Conservation (phyloP, 2,329 filamentous ascomycete genomes). For the Aureobasidium melanogenum region DNA sequence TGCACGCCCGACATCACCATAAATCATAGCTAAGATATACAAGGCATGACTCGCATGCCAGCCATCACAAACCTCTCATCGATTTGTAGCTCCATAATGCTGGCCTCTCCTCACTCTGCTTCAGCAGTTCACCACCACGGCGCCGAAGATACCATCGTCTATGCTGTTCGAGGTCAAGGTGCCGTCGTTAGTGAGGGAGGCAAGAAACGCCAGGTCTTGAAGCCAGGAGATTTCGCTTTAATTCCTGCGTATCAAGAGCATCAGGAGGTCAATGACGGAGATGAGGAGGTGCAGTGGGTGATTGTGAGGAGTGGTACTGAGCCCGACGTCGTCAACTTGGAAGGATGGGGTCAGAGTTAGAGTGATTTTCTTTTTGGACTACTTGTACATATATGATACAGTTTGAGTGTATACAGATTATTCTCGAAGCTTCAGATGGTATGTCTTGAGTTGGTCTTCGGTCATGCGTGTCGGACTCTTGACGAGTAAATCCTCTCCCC, state of each 20-base stretch:
- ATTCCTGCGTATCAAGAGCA: constrained; percentile 64
- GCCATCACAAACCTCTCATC: constrained; percentile 39
- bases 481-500: constrained; percentile 77
- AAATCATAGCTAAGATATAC: neutral
- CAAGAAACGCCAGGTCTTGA: constrained; percentile 48
- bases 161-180: constrained; percentile 53
- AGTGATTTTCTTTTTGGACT: neutral
- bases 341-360: constrained; percentile 46
- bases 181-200: constrained; percentile 51
- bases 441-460: constrained; percentile 49
- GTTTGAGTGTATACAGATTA: neutral
- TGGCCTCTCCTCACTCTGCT: constrained; percentile 52
- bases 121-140: constrained; percentile 62
- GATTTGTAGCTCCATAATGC: constrained; percentile 42
- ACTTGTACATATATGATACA: neutral
- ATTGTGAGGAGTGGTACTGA: constrained; percentile 53
- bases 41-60: constrained; percentile 39
- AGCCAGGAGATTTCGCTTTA: constrained; percentile 59
- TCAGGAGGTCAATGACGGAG: constrained; percentile 58
- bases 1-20: neutral
- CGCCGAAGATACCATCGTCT: constrained; percentile 63
- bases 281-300: constrained; percentile 56
- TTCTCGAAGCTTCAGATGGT: constrained; percentile 41
- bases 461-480: constrained; percentile 64
- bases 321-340: constrained; percentile 54